phyloP scores from a whole-genome alignment of 805 yeast species.

The Candida taoyuanica region DNA sequence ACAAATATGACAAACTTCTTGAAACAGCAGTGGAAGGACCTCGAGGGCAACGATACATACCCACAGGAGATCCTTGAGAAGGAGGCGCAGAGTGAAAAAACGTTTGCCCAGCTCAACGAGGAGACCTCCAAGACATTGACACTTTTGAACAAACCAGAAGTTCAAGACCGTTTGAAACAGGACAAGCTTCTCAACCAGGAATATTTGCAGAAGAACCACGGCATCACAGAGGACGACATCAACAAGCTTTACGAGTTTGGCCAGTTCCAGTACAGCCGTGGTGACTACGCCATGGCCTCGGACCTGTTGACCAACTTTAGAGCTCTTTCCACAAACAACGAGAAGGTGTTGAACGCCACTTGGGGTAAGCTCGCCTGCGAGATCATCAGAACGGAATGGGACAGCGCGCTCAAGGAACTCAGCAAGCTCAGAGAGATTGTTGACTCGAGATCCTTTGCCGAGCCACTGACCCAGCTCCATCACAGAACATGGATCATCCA shows the following conservation, averaged over 20 bases:
- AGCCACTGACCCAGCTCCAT: constrained; percentile 55
- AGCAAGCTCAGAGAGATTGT: constrained; percentile 51
- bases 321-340: constrained; percentile 47
- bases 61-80: constrained; percentile 40
- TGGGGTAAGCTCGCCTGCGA: constrained; percentile 70
- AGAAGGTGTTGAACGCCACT: constrained; percentile 49
- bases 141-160: constrained; percentile 44
- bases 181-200: constrained; percentile 51
- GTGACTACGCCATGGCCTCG: constrained; percentile 55
- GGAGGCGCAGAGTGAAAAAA: constrained; percentile 37
- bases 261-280: constrained; percentile 58
- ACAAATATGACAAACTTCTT: constrained; percentile 52
- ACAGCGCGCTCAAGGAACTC: constrained; percentile 48
- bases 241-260: constrained; percentile 53
- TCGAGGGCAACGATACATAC: constrained; percentile 35
- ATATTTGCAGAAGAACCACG: constrained; percentile 39
- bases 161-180: constrained; percentile 47
- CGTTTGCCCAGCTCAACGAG: constrained; percentile 34
- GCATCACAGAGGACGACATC: constrained; percentile 45
- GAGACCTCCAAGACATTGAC: constrained; percentile 43
- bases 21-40: constrained; percentile 38
- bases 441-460: constrained; percentile 48
- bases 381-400: constrained; percentile 49
- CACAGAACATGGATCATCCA: constrained; percentile 66
- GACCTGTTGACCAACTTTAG: constrained; percentile 55